Percentiles rank a stretch among this genome's conserved stretches.
Evolutionary conservation across 805 yeast species (phyloP).

Genomic region (Monosporozyma aquatica): DNA sequence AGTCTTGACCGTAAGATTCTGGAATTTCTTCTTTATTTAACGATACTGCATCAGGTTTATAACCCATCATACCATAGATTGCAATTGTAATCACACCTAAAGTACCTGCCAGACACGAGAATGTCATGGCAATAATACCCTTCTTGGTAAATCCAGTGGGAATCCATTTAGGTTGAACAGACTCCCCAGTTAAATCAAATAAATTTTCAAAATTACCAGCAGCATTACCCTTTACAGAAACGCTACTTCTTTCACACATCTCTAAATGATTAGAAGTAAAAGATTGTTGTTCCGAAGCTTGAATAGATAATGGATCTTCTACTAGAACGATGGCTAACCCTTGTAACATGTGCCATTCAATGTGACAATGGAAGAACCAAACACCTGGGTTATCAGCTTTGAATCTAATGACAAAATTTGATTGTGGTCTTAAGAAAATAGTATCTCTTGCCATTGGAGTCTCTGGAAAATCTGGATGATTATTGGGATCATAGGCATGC

Average conservation of each 20-base stretch:
- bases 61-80: constrained; percentile 77
- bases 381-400: constrained; percentile 94
- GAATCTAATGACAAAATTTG: constrained; percentile 79
- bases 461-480: constrained; percentile 48
- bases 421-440: constrained; percentile 68
- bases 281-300: constrained; percentile 42
- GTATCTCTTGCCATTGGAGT: constrained; percentile 82
- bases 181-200: constrained; percentile 65
- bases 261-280: constrained; percentile 52
- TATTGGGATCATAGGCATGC: constrained; percentile 45
- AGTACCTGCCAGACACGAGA: constrained; percentile 79
- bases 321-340: constrained; percentile 76
- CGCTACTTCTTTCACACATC: constrained; percentile 50
- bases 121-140: constrained; percentile 90
- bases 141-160: constrained; percentile 90
- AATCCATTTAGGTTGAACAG: constrained; percentile 53
- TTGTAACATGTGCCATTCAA: constrained; percentile 96
- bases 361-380: constrained; percentile 98
- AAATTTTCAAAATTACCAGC: constrained; percentile 66
- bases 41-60: background rate
- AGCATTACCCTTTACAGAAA: constrained; percentile 68
- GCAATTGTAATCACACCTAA: constrained; percentile 72
- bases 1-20: too few relatives aligned
- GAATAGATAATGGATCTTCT: constrained; percentile 75
- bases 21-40: background rate